A percentile compares a stretch with the other conserved stretches of the same genome.
Conservation (phyloP, 129 eudicot genomes). For the Tanacetum coccineum region DNA sequence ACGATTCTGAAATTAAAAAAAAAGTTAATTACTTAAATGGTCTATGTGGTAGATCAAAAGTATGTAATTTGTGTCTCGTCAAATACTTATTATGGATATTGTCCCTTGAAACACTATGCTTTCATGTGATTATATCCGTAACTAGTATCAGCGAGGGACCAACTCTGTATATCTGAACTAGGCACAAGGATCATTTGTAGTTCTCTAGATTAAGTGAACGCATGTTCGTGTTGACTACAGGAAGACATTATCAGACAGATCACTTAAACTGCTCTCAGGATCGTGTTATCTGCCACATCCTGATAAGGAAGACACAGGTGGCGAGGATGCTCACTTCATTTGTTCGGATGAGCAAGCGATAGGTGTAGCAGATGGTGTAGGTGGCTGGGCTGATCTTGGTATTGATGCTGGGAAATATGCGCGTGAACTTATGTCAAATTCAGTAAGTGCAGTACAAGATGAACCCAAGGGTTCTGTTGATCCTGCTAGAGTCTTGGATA, state of each 20-base stretch:
- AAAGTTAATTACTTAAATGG: not conserved
- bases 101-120: too few species aligned
- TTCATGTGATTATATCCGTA: too few species aligned
- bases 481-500: constrained; percentile 87
- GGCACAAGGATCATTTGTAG: too few species aligned
- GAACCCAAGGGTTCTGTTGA: constrained; percentile 87
- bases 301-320: constrained; percentile 93
- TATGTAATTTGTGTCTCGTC: too few species aligned
- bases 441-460: constrained; percentile 77
- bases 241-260: constrained; percentile 40
- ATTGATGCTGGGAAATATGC: constrained; percentile 83
- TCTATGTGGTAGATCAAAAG: not conserved
- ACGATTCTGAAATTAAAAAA: not conserved
- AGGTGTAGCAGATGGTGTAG: constrained; percentile 98
- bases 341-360: constrained; percentile 78
- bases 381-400: constrained; percentile 96
- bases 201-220: too few species aligned
- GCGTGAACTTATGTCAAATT: constrained; percentile 84
- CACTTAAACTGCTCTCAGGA: constrained; percentile 67
- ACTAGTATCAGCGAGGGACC: too few species aligned
- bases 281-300: constrained; percentile 97
- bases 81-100: too few species aligned
- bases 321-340: constrained; percentile 94
- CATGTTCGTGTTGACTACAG: constrained; percentile 34
- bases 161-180: too few species aligned